Conservation (phyloP, 2,329 filamentous ascomycete genomes). For the Fragosphaeria purpurea region DNA sequence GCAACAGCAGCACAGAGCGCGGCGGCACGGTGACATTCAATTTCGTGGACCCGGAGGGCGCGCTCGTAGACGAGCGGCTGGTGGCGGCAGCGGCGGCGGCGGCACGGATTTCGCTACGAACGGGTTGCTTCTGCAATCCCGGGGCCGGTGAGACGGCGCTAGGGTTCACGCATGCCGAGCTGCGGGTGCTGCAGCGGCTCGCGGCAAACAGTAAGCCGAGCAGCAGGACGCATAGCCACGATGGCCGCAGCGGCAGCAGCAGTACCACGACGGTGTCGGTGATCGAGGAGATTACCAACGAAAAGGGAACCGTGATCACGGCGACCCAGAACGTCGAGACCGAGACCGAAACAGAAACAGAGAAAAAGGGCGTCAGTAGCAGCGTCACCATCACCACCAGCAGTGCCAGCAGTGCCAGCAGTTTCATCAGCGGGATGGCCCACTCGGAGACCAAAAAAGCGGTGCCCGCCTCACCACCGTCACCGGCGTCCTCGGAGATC, state of each 20-base stretch:
- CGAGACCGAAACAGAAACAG: background rate
- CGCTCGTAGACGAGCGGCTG: conserved; percentile 26
- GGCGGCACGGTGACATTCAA: conserved; percentile 31
- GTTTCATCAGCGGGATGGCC: background rate
- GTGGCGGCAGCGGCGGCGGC: conserved; percentile 24
- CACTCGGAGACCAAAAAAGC: conserved; percentile 16
- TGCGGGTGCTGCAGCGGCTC: conserved; percentile 11
- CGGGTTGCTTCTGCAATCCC: conserved; percentile 34
- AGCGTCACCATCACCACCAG: background rate
- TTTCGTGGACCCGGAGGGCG: conserved; percentile 23
- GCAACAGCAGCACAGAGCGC: conserved; percentile 26
- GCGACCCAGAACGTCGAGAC: too few relatives aligned
- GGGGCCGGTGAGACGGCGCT: conserved; percentile 27
- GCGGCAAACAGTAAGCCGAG: conserved; percentile 2
- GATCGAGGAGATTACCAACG: too few relatives aligned
- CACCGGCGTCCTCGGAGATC: background rate
- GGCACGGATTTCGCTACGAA: conserved; percentile 27
- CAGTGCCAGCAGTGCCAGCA: background rate
- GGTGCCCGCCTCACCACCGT: conserved; percentile 14
- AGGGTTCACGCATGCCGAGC: conserved; percentile 14
- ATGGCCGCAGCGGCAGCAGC: background rate
- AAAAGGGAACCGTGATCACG: too few relatives aligned
- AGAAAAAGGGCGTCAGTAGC: background rate
- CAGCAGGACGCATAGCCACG: background rate
- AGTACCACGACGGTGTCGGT: background rate